Evolutionary conservation across 2,329 filamentous ascomycete species (phyloP).

Genomic region (Fusarium clavum): DNA sequence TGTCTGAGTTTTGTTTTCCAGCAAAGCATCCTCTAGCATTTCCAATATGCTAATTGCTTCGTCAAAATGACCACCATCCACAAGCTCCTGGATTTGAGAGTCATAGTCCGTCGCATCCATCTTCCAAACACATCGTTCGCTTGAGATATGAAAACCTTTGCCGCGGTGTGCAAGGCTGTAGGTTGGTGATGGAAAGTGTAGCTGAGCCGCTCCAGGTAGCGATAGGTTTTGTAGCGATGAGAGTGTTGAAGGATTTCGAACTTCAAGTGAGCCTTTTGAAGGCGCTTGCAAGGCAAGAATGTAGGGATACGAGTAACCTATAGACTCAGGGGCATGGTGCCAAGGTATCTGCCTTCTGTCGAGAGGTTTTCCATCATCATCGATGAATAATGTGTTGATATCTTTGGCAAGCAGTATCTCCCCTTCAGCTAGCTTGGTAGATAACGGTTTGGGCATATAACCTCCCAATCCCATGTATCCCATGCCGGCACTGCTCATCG

Average conservation of each 20-base stretch:
- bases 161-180: conserved; percentile 95
- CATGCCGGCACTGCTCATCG: conserved; percentile 87
- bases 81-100: conserved; percentile 84
- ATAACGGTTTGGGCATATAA: conserved; percentile 90
- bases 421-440: conserved; percentile 82
- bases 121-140: conserved; percentile 92
- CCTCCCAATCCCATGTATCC: conserved; percentile 95
- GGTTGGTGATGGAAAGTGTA: conserved; percentile 93
- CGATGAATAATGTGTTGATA: conserved; percentile 93
- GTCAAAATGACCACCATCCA: conserved; percentile 79
- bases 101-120: conserved; percentile 96
- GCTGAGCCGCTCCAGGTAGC: conserved; percentile 81
- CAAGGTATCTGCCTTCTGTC: conserved; percentile 93
- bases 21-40: conserved; percentile 91
- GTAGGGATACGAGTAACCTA: conserved; percentile 98
- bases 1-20: conserved; percentile 83
- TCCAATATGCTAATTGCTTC: conserved; percentile 90
- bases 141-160: conserved; percentile 94
- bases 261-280: conserved; percentile 85
- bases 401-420: conserved; percentile 97
- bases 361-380: conserved; percentile 82
- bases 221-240: conserved; percentile 88
- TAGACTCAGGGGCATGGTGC: conserved; percentile 85
- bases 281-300: conserved; percentile 87
- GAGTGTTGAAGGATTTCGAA: conserved; percentile 91